Evolutionary conservation across 768 basidiomycete species (phyloP).

Genomic region (Hygrophorus pudorinus): DNA sequence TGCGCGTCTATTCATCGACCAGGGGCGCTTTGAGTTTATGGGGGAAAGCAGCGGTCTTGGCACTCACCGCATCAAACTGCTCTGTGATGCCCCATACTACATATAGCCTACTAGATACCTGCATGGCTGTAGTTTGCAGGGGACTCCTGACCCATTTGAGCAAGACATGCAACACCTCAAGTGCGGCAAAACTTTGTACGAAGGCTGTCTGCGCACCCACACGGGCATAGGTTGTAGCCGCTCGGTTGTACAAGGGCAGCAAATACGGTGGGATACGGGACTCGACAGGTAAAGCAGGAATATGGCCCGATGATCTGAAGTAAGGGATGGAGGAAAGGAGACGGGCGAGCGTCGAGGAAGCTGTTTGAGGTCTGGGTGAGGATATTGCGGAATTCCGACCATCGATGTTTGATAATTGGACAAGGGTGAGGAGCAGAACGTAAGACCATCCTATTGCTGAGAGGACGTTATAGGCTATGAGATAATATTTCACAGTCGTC

Average conservation of each 20-base stretch:
- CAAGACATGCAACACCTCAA: conserved; percentile 79
- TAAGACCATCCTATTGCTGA: conserved; percentile 70
- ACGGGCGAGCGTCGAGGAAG: conserved; percentile 27
- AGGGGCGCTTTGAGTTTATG: no score
- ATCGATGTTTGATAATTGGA: conserved; percentile 38
- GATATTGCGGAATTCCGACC: conserved; percentile 23
- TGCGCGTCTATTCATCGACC: no score
- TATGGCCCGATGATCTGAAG: conserved; percentile 20
- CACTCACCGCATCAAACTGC: conserved; percentile 48
- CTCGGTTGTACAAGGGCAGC: conserved; percentile 36
- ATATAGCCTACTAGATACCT: conserved; percentile 74
- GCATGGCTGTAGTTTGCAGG: conserved; percentile 61
- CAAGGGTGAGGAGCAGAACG: conserved; percentile 48
- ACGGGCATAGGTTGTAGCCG: conserved; percentile 48
- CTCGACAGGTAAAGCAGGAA: conserved; percentile 19
- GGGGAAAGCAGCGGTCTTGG: not conserved
- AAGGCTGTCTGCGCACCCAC: conserved; percentile 53
- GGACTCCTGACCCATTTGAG: conserved; percentile 76
- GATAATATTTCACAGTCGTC: conserved; percentile 56
- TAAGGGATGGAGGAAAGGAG: conserved; percentile 26
- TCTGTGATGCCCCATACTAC: conserved; percentile 80
- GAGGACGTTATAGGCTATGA: conserved; percentile 67
- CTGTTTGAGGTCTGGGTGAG: conserved; percentile 17
- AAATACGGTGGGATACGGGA: conserved; percentile 28
- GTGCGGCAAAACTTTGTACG: conserved; percentile 74